phyloP scores from a whole-genome alignment of 345 rosid genomes.

The Lumnitzera racemosa region DNA sequence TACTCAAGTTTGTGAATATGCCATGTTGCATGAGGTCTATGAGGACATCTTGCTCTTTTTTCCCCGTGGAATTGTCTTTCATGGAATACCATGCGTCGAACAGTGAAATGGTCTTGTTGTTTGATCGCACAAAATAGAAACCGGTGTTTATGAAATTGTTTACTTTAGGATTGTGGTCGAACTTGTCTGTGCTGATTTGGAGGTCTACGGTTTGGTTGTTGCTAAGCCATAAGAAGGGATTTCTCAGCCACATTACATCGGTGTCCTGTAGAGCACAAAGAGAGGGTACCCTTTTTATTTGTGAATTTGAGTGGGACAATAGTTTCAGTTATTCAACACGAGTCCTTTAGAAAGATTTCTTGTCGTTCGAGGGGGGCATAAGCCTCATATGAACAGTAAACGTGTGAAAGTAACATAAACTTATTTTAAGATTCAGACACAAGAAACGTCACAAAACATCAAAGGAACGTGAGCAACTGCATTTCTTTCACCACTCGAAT shows the following conservation, averaged over 20 bases:
- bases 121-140: conserved; percentile 57
- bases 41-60: conserved; percentile 77
- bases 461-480: no score
- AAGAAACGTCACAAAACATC: no score
- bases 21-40: conserved; percentile 30
- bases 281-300: not conserved
- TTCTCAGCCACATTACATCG: conserved; percentile 35
- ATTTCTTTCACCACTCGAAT: no score
- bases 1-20: conserved; percentile 21
- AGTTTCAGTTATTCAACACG: no score
- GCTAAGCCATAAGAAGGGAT: conserved; percentile 27
- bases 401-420: no score
- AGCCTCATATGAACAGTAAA: no score
- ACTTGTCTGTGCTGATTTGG: conserved; percentile 26
- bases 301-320: no score
- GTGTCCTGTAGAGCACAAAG: conserved; percentile 21
- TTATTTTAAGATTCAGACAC: no score
- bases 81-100: conserved; percentile 53
- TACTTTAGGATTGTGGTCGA: conserved; percentile 27
- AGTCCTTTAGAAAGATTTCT: no score
- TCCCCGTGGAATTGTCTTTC: conserved; percentile 42
- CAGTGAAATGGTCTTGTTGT: conserved; percentile 55
- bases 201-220: no score
- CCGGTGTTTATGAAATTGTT: conserved; percentile 53
- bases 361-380: no score